phyloP scores from a whole-genome alignment of 2,329 filamentous ascomycete genomes.

The Keithomyces neogunnii region DNA sequence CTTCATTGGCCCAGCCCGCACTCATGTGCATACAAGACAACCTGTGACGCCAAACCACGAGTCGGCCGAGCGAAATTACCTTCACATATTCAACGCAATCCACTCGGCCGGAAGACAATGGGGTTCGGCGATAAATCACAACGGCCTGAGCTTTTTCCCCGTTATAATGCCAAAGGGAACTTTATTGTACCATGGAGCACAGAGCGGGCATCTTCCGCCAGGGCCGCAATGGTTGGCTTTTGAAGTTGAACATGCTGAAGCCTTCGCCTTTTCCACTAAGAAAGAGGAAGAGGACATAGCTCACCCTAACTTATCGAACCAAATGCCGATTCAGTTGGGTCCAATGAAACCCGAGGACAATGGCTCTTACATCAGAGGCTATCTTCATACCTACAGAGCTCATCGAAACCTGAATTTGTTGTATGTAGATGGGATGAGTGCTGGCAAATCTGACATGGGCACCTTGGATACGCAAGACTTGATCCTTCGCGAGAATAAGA shows the following conservation, averaged over 20 bases:
- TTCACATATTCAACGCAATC: conserved; percentile 51
- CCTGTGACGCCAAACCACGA: too few species aligned
- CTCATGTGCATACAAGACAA: too few species aligned
- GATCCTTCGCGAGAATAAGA: conserved; percentile 28
- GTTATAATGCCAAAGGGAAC: conserved; percentile 45
- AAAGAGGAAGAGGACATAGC: neutral
- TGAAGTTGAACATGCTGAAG: conserved; percentile 52
- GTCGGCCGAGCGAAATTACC: too few species aligned
- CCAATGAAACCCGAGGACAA: neutral
- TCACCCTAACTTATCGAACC: neutral
- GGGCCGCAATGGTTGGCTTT: conserved; percentile 54
- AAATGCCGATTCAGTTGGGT: neutral
- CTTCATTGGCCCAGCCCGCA: too few species aligned
- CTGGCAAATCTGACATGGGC: conserved; percentile 43
- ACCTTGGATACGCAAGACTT: conserved; percentile 47
- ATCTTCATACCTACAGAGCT: conserved; percentile 45
- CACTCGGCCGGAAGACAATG: conserved; percentile 55
- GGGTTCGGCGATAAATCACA: conserved; percentile 53
- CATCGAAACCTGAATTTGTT: conserved; percentile 38
- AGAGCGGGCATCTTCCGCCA: conserved; percentile 29
- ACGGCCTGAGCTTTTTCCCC: conserved; percentile 54
- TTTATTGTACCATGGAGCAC: conserved; percentile 49
- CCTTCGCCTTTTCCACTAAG: conserved; percentile 33
- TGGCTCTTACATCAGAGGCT: conserved; percentile 24
- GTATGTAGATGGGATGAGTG: conserved; percentile 51